Evolutionary conservation across 345 rosid genomes (phyloP), one percentile per base, ranked within the genome.

Genomic region (Hibiscus trionum): DNA sequence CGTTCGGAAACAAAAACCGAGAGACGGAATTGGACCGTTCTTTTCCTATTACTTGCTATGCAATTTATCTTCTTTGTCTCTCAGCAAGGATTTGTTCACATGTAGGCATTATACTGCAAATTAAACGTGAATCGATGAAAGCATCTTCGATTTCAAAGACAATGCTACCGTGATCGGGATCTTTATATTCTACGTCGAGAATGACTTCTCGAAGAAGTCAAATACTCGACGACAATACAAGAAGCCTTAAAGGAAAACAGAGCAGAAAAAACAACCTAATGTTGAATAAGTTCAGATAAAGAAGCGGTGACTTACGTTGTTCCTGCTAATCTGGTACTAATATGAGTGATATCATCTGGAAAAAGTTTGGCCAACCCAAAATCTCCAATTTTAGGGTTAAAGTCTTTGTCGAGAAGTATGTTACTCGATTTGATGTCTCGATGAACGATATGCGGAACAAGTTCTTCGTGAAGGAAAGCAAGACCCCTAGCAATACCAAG

Each of bases 301-400:
- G 64, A 42, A 42, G 50, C 49, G 42, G 6, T 65, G 65, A 62
- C 90, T 61, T 84, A 94, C 98, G 91, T 90, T 72, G 98, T 94
- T 79, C 98, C 97, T 11, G 98, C 98, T 49, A 94, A 86, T 76
- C 93, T 84, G 44, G 98, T 94, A 82, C 91, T 91, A 62, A 91
- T 91, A 76, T 91, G 98, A 82, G 98, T 90, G 77, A 91, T 90
- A 71, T 90, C 70, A 64, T 94, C 96, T 12, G 98, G 97, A 73
- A 94, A 94, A 69, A 94, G 96, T 82, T 94, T 94, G 27, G 98
- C 98, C 88, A 94, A 73, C 55, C 98, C 98, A 29, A 94, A 94
- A 79, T 94, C 97, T 69, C 98, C 98, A 60, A 94, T 94, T 79
- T 94, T 94, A 24, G 98, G 97, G 75, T 82, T 78, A 66, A 88